A percentile compares a stretch with the other conserved stretches of the same genome.
Evolutionary conservation across 2,329 filamentous ascomycete species (phyloP).

Genomic region (Fusarium setosum): DNA sequence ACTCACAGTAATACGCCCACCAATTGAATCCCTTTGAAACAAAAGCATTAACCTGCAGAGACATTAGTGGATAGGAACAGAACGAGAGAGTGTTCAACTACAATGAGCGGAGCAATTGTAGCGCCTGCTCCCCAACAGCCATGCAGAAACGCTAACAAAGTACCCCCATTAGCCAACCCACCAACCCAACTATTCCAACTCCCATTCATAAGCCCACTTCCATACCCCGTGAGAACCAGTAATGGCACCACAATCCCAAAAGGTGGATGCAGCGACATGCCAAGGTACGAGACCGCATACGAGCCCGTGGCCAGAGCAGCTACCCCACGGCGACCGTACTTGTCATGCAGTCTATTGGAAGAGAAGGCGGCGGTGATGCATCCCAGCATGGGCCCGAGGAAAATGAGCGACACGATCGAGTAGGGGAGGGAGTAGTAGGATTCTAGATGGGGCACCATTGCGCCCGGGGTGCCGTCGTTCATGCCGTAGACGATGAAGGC

Average conservation of each 20-base stretch:
- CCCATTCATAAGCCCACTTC: background rate
- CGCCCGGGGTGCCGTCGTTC: constrained; percentile 11
- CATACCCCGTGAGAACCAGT: background rate
- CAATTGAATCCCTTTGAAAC: background rate
- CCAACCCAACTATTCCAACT: constrained; percentile 2
- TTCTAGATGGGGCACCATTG: background rate
- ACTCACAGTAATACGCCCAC: background rate
- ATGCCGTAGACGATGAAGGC: constrained; percentile 10
- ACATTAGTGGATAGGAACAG: background rate
- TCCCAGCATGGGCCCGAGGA: constrained; percentile 1
- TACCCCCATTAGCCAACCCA: background rate
- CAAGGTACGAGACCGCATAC: background rate
- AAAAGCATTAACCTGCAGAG: background rate
- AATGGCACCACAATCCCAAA: background rate
- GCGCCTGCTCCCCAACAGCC: background rate
- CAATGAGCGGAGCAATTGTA: background rate
- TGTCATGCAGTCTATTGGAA: background rate
- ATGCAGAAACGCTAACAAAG: background rate
- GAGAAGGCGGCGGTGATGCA: background rate
- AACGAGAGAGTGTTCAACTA: background rate
- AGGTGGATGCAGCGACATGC: background rate
- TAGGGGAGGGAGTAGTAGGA: constrained; percentile 1
- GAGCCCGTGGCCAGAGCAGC: background rate
- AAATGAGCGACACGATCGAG: constrained; percentile 2
- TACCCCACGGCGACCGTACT: background rate